These are phyloP conservation scores for Mortierella sp. DNA, from an alignment of 371 early-diverging fungal genomes.

Conservation along the genomic window DNA sequence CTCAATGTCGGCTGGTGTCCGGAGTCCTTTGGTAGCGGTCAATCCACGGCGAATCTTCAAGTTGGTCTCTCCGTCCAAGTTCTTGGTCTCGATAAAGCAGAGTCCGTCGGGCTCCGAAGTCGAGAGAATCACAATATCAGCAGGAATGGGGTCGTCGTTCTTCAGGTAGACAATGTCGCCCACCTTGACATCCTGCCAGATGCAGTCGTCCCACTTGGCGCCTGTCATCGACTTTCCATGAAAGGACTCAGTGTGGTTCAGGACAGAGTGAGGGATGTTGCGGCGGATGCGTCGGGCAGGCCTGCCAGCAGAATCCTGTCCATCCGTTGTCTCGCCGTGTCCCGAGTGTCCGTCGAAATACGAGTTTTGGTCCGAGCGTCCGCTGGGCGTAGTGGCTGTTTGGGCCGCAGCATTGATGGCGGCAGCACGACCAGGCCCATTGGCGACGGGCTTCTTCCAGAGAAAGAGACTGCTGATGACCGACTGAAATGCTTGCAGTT, in stretches of 20 bases:
- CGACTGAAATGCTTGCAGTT: slow-evolving; percentile 22
- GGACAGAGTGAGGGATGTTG: slow-evolving; percentile 53
- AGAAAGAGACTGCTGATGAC: slow-evolving; percentile 18
- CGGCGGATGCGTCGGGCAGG: slow-evolving; percentile 46
- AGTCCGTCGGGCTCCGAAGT: slow-evolving; percentile 89
- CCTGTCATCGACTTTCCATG: slow-evolving; percentile 18
- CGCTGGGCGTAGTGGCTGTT: slow-evolving; percentile 32
- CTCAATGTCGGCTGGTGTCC: slow-evolving; percentile 69
- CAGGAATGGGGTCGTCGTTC: slow-evolving; percentile 95
- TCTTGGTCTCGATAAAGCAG: slow-evolving; percentile 96
- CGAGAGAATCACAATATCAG: slow-evolving; percentile 91
- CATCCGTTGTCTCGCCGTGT: slow-evolving; percentile 16
- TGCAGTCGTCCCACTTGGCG: slow-evolving; percentile 63
- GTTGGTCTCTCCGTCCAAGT: slow-evolving; percentile 95
- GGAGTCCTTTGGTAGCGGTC: slow-evolving; percentile 61
- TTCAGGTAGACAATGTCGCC: slow-evolving; percentile 92
- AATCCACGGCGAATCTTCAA: slow-evolving; percentile 82
- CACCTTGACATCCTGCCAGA: slow-evolving; percentile 89
- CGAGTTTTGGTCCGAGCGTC: slow-evolving; percentile 49
- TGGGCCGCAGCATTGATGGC: slow-evolving; percentile 36
- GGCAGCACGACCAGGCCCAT: slow-evolving; percentile 31
- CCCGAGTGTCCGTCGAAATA: slow-evolving; percentile 41
- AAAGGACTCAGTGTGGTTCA: slow-evolving; percentile 49
- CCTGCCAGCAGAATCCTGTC: slow-evolving; percentile 44
- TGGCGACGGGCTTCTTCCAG: neutral